A percentile compares a stretch with the other conserved stretches of the same genome.
These are phyloP conservation scores for Candida odintsovae DNA, from an alignment of 805 yeast genomes.

Conservation along the genomic window DNA sequence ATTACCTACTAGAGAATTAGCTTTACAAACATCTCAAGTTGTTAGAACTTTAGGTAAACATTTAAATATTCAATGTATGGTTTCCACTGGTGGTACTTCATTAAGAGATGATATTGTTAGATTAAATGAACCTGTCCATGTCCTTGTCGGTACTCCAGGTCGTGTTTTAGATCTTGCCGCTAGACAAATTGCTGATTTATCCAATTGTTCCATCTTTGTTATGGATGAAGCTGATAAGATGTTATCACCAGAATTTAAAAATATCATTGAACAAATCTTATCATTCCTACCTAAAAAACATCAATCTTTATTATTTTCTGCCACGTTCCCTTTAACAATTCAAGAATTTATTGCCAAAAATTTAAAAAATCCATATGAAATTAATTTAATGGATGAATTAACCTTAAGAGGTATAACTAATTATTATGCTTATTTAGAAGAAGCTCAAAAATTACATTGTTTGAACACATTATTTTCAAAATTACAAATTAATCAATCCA, in stretches of 20 bases:
- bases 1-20: constrained; percentile 97
- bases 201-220: constrained; percentile 79
- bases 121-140: constrained; percentile 87
- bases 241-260: constrained; percentile 84
- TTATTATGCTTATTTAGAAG: constrained; percentile 97
- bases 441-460: constrained; percentile 92
- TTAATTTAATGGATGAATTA: constrained; percentile 95
- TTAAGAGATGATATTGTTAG: constrained; percentile 92
- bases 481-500: constrained; percentile 92
- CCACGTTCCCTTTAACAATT: constrained; percentile 94
- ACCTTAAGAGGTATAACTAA: constrained; percentile 95
- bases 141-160: constrained; percentile 96
- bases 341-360: constrained; percentile 90
- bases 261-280: constrained; percentile 81
- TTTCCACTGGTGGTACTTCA: constrained; percentile 96
- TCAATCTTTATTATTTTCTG: constrained; percentile 86
- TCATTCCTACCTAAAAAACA: constrained; percentile 70
- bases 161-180: constrained; percentile 92
- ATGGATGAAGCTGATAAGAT: constrained; percentile 99
- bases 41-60: constrained; percentile 95
- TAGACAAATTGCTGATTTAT: constrained; percentile 79
- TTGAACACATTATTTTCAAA: constrained; percentile 91
- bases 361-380: constrained; percentile 87
- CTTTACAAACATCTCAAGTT: constrained; percentile 95
- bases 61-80: constrained; percentile 90